Base-by-base conservation (phyloP, 2,329 filamentous ascomycete species). In the Cryphonectria carpinicola region DNA sequence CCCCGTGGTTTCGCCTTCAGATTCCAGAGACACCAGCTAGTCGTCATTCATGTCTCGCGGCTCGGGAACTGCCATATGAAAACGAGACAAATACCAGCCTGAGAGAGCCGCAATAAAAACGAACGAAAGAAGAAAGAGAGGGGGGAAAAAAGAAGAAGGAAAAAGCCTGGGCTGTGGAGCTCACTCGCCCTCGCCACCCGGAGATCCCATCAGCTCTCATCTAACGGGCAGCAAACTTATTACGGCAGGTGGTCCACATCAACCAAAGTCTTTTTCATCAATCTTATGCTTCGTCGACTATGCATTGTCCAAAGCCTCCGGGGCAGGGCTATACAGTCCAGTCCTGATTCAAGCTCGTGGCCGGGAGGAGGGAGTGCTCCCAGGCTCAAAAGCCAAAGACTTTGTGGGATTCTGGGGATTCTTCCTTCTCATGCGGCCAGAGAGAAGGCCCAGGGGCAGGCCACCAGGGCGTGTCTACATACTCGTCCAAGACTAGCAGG, bases 181-280 rank as follows among this genome's bases (percentile, higher is more conserved):
- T 28, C 14, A 25, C n/a, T 41, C 14, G 6, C n/a, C 65, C 5
- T 43, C 37, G 64, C 64, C 67, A 49, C 41, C 54, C 66, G 60
- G 37, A 60, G 41, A 49, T 46, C 41, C 41, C 17, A 17, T 70
- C 70, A 63, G 49, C 64, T 67, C 65, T 65, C 70, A 56, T 52
- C 64, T 70, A 46, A 49, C 65, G 46, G 68, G 61, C 65, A 60
- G 41, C 65, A 63, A 62, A 56, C 35, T 56, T 49, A 70, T 70
- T 67, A 70, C 68, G 69, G 52, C 60, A 56, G 39, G 39, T 19
- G 64, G 64, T 65, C 68, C 70, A 72, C 70, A 61, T 65, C 35
- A 22, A 17, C 19, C 63, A 56, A 19, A 49, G 46, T 49, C 14
- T 41, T 43, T 37, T 65, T 52, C 28, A 5, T 35, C 14, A 25